Base-by-base conservation (phyloP, 345 rosid species). In the Eucalyptus dawsonii region DNA sequence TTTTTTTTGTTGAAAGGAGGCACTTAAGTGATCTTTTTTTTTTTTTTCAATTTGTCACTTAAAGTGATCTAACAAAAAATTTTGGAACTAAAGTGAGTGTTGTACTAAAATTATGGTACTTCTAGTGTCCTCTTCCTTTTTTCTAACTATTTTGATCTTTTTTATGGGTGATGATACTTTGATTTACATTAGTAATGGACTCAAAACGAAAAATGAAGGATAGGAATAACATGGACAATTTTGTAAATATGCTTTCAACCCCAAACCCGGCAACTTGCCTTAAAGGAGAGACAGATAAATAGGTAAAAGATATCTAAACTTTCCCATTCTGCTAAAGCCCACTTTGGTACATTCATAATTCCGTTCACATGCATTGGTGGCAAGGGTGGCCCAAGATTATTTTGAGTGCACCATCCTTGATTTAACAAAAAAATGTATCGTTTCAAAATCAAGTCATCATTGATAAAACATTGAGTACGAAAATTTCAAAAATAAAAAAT, bases 31-130 rank as follows among this genome's bases (percentile, higher is more conserved):
- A 56, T 56, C 12, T 22, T 50, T 1, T 50, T 50, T 13, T 54
- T 51, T 16, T 54, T 54, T 21, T 19, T 56, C 27, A 9, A 56
- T 56, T 9, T 56, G 60, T 2, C 60, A 56, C 3, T 56, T 56
- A 17, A 56, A 56, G 12, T 56, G 40, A n/a, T n/a, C 5, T n/a
- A 16, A n/a, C 21, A 1, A 67, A 3, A n/a, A 67, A 15, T 8
- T 15, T 65, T 67, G 9, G 6, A 4, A 31, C 37, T 13, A 67
- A 31, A 67, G 40, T 15, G 6, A 31, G 80, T 19, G 3, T n/a
- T 17, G 8, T 29, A 12, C 0, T 0, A 13, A 29, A 27, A 27
- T 27, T 12, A 29, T 62, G 2, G 8, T 29, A 27, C 31, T 62
- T 62, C 69, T 62, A 62, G 8, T 62, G 34, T 62, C 34, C 15